A percentile compares a stretch with the other conserved stretches of the same genome.
Conservation (phyloP, 1,284 basidiomycete species). For the Cutaneotrichosporon sp. region DNA sequence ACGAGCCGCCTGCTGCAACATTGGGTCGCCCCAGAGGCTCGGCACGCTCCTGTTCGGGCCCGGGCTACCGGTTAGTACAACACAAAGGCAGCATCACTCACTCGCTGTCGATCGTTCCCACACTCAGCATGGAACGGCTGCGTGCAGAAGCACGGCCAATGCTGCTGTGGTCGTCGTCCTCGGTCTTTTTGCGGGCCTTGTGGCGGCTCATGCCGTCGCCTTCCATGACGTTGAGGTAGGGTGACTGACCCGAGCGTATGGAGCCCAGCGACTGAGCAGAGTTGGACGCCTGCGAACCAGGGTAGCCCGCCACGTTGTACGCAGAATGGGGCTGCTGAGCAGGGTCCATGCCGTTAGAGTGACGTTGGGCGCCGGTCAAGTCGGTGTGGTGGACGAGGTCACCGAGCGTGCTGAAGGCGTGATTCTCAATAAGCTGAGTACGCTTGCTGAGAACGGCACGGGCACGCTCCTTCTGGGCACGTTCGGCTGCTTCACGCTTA, state of each 20-base stretch:
- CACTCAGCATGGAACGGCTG: constrained; percentile 38
- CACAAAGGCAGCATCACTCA: background rate
- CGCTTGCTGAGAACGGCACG: constrained; percentile 94
- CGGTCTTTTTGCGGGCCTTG: constrained; percentile 74
- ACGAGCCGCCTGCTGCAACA: constrained; percentile 7
- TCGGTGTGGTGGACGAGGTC: constrained; percentile 20
- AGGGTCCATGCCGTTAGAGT: background rate
- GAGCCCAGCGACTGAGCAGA: constrained; percentile 10
- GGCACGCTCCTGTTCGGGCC: constrained; percentile 57
- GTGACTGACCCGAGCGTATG: constrained; percentile 2
- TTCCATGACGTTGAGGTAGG: constrained; percentile 3
- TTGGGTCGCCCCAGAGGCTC: constrained; percentile 22
- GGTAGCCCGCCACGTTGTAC: background rate
- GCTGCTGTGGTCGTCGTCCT: constrained; percentile 82
- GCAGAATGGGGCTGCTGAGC: background rate
- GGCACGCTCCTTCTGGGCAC: constrained; percentile 69
- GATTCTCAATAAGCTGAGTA: constrained; percentile 57
- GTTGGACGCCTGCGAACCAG: background rate
- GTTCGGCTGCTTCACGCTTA: constrained; percentile 68
- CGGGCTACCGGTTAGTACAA: constrained; percentile 52
- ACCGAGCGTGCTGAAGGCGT: background rate
- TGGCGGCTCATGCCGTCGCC: constrained; percentile 48
- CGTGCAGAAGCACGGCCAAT: constrained; percentile 67
- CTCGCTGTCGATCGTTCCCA: constrained; percentile 46
- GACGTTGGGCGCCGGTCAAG: background rate